Evolutionary conservation across 75 land plant species (phyloP).

Genomic region (Larix kaempferi): DNA sequence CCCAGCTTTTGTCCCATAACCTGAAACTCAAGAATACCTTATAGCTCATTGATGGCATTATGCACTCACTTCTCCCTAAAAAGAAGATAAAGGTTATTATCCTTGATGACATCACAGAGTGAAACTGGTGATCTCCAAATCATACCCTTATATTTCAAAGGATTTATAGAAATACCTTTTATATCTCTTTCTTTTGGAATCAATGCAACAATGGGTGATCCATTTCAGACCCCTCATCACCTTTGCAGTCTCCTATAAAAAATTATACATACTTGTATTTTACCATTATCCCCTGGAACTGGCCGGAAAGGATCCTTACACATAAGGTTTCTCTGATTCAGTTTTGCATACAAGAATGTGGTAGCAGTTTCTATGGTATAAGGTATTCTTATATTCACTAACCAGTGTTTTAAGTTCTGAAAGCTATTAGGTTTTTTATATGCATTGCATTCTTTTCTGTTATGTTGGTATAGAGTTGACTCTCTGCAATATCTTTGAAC

Average conservation of each 20-base stretch:
- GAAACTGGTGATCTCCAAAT: background rate
- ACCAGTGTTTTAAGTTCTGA: background rate
- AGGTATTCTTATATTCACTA: background rate
- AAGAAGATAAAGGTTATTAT: background rate
- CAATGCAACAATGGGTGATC: background rate
- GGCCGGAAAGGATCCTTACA: background rate
- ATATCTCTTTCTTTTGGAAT: background rate
- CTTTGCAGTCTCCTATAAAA: background rate
- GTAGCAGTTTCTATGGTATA: background rate
- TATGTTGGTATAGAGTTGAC: background rate
- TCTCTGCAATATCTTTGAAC: background rate
- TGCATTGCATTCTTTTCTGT: background rate
- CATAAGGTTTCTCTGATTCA: background rate
- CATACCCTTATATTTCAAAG: background rate
- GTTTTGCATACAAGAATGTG: background rate
- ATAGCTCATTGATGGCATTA: background rate
- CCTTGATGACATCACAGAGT: background rate
- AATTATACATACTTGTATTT: background rate
- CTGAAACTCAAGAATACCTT: background rate
- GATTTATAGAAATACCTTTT: background rate
- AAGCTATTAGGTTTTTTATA: background rate
- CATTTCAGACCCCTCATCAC: background rate
- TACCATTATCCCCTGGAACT: background rate
- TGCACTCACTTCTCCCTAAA: background rate
- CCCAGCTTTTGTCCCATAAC: background rate